Evolutionary conservation across 164 flowering plant genomes (phyloP).

Genomic region (Aristolochia fimbriata): DNA sequence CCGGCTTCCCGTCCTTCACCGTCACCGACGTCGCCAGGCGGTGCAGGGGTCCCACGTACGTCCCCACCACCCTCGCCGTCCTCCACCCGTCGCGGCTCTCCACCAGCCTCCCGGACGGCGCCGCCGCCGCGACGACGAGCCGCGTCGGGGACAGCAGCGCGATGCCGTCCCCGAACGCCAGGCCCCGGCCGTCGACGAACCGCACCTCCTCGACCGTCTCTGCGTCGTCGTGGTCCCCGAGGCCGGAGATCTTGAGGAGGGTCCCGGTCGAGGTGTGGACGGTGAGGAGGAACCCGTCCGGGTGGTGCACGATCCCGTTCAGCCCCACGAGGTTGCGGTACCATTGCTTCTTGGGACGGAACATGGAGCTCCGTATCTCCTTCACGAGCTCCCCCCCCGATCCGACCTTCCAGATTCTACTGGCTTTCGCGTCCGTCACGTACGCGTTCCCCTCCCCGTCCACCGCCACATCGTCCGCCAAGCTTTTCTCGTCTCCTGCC

Average conservation of each 20-base stretch:
- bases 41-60: constrained; percentile 46
- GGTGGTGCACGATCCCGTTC: constrained; percentile 85
- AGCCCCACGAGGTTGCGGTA: constrained; percentile 51
- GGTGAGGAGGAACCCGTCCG: constrained; percentile 72
- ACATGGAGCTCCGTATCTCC: constrained; percentile 48
- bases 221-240: constrained; percentile 19
- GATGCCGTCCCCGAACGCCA: constrained; percentile 69
- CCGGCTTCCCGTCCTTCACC: constrained; percentile 77
- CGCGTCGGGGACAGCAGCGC: constrained; percentile 60
- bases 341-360: constrained; percentile 55
- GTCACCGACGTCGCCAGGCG: constrained; percentile 62
- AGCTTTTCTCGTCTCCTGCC: constrained; percentile 56
- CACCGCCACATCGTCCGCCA: constrained; percentile 84
- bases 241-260: constrained; percentile 33
- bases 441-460: constrained; percentile 81
- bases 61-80: constrained; percentile 49
- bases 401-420: constrained; percentile 78
- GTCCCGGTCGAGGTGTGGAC: constrained; percentile 54
- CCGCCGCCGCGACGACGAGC: constrained; percentile 65
- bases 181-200: constrained; percentile 26
- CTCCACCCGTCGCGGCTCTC: constrained; percentile 80
- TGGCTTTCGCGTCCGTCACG: constrained; percentile 55
- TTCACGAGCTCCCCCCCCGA: constrained; percentile 38
- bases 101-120: constrained; percentile 61
- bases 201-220: constrained; percentile 38